A percentile compares a stretch with the other conserved stretches of the same genome.
phyloP scores from a whole-genome alignment of 83 land plant species.

The Thuja plicata region DNA sequence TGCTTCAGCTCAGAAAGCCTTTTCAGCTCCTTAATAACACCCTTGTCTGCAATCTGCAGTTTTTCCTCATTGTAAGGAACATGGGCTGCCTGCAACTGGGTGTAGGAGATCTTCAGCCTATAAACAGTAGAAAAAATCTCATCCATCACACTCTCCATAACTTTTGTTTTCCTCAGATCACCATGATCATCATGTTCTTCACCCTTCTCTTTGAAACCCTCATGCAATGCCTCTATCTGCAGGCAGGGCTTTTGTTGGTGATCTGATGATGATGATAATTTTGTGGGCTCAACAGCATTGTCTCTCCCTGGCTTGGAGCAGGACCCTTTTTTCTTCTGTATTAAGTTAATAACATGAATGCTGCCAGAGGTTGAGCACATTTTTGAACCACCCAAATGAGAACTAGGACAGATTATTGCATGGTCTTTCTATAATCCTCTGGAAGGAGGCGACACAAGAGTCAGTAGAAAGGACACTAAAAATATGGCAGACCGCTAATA shows the following conservation, averaged over 20 bases:
- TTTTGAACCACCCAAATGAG: not conserved
- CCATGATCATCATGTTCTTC: not conserved
- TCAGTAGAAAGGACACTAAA: not conserved
- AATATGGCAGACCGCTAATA: not conserved
- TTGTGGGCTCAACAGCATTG: not conserved
- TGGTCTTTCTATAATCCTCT: not conserved
- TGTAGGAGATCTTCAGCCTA: conserved; percentile 58
- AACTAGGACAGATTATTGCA: not conserved
- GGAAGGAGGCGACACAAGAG: not conserved
- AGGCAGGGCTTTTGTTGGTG: not conserved
- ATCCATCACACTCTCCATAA: not conserved
- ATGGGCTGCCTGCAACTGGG: conserved; percentile 71
- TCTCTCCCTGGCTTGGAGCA: not conserved
- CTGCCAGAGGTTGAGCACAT: not conserved
- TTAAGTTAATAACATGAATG: not conserved
- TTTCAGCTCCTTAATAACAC: conserved; percentile 50
- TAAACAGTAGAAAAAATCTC: conserved; percentile 54
- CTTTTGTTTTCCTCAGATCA: not conserved
- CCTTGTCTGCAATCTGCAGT: conserved; percentile 49
- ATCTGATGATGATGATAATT: not conserved
- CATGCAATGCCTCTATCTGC: not conserved
- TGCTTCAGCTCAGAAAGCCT: conserved; percentile 60
- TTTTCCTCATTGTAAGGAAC: conserved; percentile 50
- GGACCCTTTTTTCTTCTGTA: conserved; percentile 7
- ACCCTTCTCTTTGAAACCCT: not conserved